A percentile compares a stretch with the other conserved stretches of the same genome.
These are phyloP conservation scores for Nymphaea colorata DNA, from an alignment of 164 flowering plant species.

Conservation along the genomic window DNA sequence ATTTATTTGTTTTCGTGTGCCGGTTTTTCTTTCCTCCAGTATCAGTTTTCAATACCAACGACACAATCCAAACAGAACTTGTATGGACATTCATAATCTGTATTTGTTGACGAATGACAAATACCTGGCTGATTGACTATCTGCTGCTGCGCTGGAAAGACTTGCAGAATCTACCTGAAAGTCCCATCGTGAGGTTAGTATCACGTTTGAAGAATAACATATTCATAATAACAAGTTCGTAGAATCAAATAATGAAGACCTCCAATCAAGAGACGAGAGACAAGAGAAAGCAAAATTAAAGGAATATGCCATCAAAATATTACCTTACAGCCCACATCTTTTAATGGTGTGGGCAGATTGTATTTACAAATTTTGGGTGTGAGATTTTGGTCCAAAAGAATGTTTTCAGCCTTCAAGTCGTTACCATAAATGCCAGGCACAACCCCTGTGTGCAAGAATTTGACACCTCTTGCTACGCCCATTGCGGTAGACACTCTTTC, in stretches of 20 bases:
- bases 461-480: conserved; percentile 68
- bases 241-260: not conserved
- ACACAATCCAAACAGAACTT: not conserved
- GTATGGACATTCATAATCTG: not conserved
- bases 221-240: not conserved
- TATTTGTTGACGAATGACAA: not conserved
- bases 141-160: conserved; percentile 21
- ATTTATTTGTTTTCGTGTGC: not conserved
- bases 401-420: conserved; percentile 46
- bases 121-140: conserved; percentile 18
- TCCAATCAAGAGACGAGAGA: not conserved
- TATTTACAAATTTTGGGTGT: conserved; percentile 57
- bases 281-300: not conserved
- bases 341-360: conserved; percentile 37
- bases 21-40: not conserved
- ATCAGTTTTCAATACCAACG: not conserved
- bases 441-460: conserved; percentile 64
- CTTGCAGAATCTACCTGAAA: conserved; percentile 41
- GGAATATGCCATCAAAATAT: not conserved
- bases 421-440: conserved; percentile 54
- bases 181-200: not conserved
- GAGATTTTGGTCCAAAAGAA: conserved; percentile 62
- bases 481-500: conserved; percentile 58
- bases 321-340: conserved; percentile 26
- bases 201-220: not conserved